These are phyloP conservation scores for Ceratobasidium sp. DNA, from an alignment of 1,284 basidiomycete species.

Conservation along the genomic window DNA sequence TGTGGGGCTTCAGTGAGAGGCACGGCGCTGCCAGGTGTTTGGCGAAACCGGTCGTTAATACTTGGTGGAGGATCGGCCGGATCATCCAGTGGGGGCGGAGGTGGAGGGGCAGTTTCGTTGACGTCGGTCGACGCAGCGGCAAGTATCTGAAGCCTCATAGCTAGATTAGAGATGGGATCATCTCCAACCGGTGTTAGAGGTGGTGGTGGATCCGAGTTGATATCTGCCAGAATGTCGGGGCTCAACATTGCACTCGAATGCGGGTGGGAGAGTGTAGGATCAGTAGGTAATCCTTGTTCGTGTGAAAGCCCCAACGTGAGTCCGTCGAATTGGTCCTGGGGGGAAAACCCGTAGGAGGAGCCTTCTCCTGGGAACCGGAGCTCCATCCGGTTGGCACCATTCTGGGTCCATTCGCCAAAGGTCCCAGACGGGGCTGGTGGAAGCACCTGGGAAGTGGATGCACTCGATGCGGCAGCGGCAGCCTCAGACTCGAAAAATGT, in stretches of 20 bases:
- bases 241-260: constrained; percentile 15
- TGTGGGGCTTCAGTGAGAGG: constrained; percentile 20
- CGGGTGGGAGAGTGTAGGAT: constrained; percentile 26
- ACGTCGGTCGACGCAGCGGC: constrained; percentile 51
- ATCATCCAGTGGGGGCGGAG: constrained; percentile 82
- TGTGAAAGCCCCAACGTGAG: constrained; percentile 66
- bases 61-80: constrained; percentile 82
- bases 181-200: constrained; percentile 21
- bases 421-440: constrained; percentile 35
- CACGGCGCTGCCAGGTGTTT: constrained; percentile 52
- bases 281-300: constrained; percentile 67
- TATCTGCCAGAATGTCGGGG: constrained; percentile 23
- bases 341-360: constrained; percentile 68
- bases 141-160: constrained; percentile 65
- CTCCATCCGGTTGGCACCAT: constrained; percentile 17
- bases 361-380: constrained; percentile 69
- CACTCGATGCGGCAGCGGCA: constrained; percentile 51
- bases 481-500: constrained; percentile 79
- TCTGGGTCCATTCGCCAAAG: constrained; percentile 27
- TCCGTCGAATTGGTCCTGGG: constrained; percentile 76
- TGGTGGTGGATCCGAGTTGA: constrained; percentile 21
- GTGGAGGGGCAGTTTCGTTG: constrained; percentile 59
- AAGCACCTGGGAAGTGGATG: constrained; percentile 39
- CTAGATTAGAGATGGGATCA: constrained; percentile 67
- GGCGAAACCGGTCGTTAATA: constrained; percentile 60